phyloP scores from a whole-genome alignment of 345 rosid species.

The Eucalyptus virginea region DNA sequence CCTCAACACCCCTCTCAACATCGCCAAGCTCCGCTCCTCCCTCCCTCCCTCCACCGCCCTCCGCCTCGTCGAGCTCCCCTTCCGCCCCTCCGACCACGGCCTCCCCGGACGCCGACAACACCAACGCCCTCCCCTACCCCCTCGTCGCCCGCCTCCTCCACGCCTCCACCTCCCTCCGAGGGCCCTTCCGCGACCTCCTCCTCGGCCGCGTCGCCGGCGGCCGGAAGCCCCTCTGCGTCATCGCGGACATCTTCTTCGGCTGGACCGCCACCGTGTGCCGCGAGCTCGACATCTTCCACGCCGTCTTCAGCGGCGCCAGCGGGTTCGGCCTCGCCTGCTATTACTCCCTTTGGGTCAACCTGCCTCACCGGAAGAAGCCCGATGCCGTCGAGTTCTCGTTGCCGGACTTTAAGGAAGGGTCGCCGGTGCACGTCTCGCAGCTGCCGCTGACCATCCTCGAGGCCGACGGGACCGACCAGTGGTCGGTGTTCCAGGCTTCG shows the following conservation, averaged over 20 bases:
- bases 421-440: conserved; percentile 32
- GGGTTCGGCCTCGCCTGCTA: conserved; percentile 55
- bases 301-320: conserved; percentile 29
- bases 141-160: conserved; percentile 36
- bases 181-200: conserved; percentile 24
- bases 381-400: conserved; percentile 23
- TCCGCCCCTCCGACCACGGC: conserved; percentile 47
- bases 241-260: conserved; percentile 51
- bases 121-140: conserved; percentile 54
- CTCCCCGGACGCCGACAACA: conserved; percentile 63
- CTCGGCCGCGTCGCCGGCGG: not conserved
- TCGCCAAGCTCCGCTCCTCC: conserved; percentile 27
- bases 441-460: conserved; percentile 19
- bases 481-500: conserved; percentile 25
- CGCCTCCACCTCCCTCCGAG: conserved; percentile 40
- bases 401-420: conserved; percentile 45
- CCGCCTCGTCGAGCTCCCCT: conserved; percentile 44
- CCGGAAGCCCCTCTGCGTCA: conserved; percentile 17
- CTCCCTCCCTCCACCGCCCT: conserved; percentile 42
- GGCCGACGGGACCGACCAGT: conserved; percentile 39
- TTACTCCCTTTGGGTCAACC: conserved; percentile 36
- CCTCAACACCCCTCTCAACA: conserved; percentile 55
- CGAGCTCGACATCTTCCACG: conserved; percentile 38
- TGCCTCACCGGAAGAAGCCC: conserved; percentile 16
- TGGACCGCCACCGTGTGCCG: conserved; percentile 48